These are phyloP conservation scores for Arxiozyma slooffiae DNA, from an alignment of 1,139 yeast species.

Conservation along the genomic window DNA sequence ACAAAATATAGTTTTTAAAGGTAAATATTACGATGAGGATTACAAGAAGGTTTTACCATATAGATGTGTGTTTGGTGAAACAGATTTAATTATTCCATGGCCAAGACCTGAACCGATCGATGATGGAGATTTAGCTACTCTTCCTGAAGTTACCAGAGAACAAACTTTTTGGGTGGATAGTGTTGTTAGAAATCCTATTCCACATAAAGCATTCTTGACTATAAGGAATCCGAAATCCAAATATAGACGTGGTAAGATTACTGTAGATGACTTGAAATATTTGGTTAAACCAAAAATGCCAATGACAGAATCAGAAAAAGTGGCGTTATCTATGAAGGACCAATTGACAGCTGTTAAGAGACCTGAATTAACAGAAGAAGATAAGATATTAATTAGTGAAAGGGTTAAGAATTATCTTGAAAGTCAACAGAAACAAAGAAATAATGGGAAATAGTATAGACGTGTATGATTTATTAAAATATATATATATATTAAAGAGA, in stretches of 20 bases:
- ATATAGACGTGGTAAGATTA: conserved; percentile 47
- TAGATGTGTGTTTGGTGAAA: conserved; percentile 61
- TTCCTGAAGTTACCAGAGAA: conserved; percentile 50
- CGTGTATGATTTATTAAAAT: too few species aligned
- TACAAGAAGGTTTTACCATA: conserved; percentile 67
- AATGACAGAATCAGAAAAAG: conserved; percentile 50
- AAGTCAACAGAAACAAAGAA: conserved; percentile 2
- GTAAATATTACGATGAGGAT: conserved; percentile 61
- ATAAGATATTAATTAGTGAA: conserved; percentile 60
- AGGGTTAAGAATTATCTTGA: conserved; percentile 34
- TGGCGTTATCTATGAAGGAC: conserved; percentile 41
- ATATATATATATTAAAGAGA: too few species aligned
- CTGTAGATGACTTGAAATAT: conserved; percentile 52
- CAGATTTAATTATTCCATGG: conserved; percentile 73
- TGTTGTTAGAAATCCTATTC: conserved; percentile 58
- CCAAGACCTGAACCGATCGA: conserved; percentile 66
- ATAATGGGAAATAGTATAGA: too few species aligned
- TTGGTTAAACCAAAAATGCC: conserved; percentile 75
- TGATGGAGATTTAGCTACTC: conserved; percentile 54
- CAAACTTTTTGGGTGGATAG: conserved; percentile 69
- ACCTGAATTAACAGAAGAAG: conserved; percentile 52
- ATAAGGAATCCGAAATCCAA: conserved; percentile 59
- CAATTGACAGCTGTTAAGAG: conserved; percentile 39
- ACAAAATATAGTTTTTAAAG: conserved; percentile 57
- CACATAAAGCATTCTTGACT: conserved; percentile 53